Base-by-base conservation (phyloP, 2,329 filamentous ascomycete genomes). In the Pochonia chlamydosporia region DNA sequence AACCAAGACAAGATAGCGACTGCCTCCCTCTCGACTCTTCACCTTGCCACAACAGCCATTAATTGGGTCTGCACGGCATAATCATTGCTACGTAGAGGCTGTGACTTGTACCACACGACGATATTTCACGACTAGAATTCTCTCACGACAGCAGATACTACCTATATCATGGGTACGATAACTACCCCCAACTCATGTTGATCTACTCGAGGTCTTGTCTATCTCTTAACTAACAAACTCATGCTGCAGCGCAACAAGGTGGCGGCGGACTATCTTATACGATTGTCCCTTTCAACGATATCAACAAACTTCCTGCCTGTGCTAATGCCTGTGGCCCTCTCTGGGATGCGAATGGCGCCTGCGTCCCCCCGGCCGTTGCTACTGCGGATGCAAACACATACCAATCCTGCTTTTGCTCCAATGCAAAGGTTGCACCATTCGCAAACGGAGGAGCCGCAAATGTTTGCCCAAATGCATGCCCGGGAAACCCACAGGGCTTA, bases 331-430 rank as follows among this genome's bases (percentile, higher is more conserved):
- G 85, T 59, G 73, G 75, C 37, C 62, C 70, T 24, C 78, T 89
- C 39, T 81, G 76, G 60, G 78, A 87, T 64, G 88, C 86, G 49
- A 87, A 90, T 59, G 77, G 76, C 40, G 80, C 73, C 51, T 95
- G 89, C 65, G 75, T 85, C 1, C 84, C 85, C 3, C 78, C 77
- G 4, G 73, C 68, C 21, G 71, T 66, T 3, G 63, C 75, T 5
- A 63, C 67, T 6, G 72, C 74, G 43, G 71, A 74, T 41, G 63
- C 75, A 35, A 59, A 64, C 18, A 76, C 72, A 37, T 88, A 85
- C 63, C 72, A 80, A 44, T 71, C 74, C 30, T 95, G 89, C 67
- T 90, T 95, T 69, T 95, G 89, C 69, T 69, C 74, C 56, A 81
- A 85, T 43, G 53, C 72, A 11, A 69, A 75, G 20, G 74, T 93